phyloP scores from a whole-genome alignment of 352 stramenopile species.

The Globisporangium acanthophoron region DNA sequence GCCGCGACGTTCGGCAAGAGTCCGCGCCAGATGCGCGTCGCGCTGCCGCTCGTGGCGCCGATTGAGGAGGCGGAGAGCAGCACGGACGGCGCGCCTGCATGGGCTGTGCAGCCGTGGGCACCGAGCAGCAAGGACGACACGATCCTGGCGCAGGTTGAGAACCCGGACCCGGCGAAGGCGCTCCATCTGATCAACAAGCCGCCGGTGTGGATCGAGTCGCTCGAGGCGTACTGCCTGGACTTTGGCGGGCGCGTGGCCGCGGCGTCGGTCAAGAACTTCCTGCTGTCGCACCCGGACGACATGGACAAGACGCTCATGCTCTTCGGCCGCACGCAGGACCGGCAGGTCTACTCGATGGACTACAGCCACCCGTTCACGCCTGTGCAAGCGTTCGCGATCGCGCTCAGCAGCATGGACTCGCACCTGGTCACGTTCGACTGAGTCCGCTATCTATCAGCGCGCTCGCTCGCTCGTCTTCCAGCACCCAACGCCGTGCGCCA shows the following conservation, averaged over 20 bases:
- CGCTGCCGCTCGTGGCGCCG: conserved; percentile 47
- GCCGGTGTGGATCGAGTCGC: conserved; percentile 83
- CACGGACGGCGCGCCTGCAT: conserved; percentile 36
- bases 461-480: too few species aligned
- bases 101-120: conserved; percentile 49
- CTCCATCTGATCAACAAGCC: conserved; percentile 85
- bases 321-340: conserved; percentile 80
- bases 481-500: too few species aligned
- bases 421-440: conserved; percentile 86
- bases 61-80: conserved; percentile 37
- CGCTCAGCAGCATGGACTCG: conserved; percentile 85
- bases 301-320: conserved; percentile 87
- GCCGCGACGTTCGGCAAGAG: conserved; percentile 82
- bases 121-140: conserved; percentile 69
- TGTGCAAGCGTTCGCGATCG: conserved; percentile 82
- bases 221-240: conserved; percentile 71
- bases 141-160: conserved; percentile 72
- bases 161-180: conserved; percentile 47
- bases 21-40: conserved; percentile 82
- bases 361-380: conserved; percentile 82
- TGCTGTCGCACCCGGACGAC: conserved; percentile 75
- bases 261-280: conserved; percentile 87
- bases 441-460: not conserved
- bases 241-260: conserved; percentile 16
- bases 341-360: conserved; percentile 88